Conservation (phyloP, 768 basidiomycete species). For the Hirschioporus abietinus region DNA sequence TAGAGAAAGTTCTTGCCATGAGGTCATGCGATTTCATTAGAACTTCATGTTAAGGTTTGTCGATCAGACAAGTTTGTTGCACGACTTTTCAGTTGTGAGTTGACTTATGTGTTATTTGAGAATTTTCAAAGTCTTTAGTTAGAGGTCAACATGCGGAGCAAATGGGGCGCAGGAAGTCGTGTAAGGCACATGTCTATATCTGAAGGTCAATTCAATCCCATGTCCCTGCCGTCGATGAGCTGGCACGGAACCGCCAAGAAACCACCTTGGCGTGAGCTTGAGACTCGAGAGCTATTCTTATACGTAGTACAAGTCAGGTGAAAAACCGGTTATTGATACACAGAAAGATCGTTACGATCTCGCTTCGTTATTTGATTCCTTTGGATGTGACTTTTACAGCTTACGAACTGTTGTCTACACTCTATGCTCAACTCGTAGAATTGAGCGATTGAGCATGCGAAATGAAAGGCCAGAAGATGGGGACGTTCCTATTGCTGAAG, state of each 20-base stretch:
- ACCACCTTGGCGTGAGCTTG: neutral
- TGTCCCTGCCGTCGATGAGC: neutral
- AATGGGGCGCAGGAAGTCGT: neutral
- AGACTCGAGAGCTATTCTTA: neutral
- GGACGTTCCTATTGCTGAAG: conserved; percentile 22
- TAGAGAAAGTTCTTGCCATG: neutral
- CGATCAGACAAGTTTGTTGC: neutral
- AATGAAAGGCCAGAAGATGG: conserved; percentile 31
- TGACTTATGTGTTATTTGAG: no score
- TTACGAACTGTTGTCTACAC: no score
- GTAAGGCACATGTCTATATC: neutral
- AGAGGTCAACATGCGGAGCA: no score
- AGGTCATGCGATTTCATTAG: conserved; percentile 5
- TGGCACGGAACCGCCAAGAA: neutral
- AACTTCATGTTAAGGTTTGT: conserved; percentile 12
- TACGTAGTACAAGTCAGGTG: neutral
- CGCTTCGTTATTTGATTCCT: no score
- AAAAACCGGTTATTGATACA: neutral
- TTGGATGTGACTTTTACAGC: no score
- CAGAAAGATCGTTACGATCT: no score
- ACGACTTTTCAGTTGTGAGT: neutral
- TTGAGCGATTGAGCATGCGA: neutral
- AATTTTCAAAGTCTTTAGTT: no score
- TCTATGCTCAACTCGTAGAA: neutral
- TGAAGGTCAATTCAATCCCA: neutral